Percentiles rank a stretch among this genome's conserved stretches.
These are phyloP conservation scores for Fusarium neocosmosporiellum DNA, from an alignment of 2,329 filamentous ascomycete genomes.

Conservation along the genomic window DNA sequence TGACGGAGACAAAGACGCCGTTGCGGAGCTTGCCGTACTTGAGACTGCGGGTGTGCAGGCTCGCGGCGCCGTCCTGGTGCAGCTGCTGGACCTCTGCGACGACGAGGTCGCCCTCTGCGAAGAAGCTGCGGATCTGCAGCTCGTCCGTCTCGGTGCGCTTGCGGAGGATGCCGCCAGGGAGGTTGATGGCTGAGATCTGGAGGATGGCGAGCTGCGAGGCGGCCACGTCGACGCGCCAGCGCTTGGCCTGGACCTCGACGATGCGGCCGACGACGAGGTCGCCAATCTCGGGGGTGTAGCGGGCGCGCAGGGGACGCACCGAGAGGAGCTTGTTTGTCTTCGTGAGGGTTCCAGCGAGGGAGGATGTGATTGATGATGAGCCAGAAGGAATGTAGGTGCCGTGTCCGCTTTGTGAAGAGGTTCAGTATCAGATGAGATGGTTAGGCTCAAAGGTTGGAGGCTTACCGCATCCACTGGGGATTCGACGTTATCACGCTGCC, in stretches of 20 bases:
- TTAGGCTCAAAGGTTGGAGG: conserved; percentile 4
- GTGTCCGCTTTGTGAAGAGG: conserved; percentile 71
- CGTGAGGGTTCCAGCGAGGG: conserved; percentile 88
- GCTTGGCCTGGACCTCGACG: conserved; percentile 89
- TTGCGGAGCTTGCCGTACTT: conserved; percentile 97
- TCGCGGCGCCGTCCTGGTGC: conserved; percentile 85
- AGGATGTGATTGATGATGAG: conserved; percentile 81
- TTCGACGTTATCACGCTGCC: conserved; percentile 90
- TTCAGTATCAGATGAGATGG: conserved; percentile 26
- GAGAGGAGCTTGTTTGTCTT: conserved; percentile 98
- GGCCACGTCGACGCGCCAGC: conserved; percentile 96
- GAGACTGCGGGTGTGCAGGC: conserved; percentile 87
- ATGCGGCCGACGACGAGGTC: conserved; percentile 95
- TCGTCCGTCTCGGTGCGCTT: conserved; percentile 96
- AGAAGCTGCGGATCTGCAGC: conserved; percentile 96
- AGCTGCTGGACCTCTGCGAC: conserved; percentile 95
- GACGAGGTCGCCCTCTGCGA: conserved; percentile 92
- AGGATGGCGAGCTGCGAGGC: conserved; percentile 87
- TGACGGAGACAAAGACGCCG: conserved; percentile 86
- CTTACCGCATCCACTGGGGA: conserved; percentile 93
- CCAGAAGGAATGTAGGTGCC: conserved; percentile 81
- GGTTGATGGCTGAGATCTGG: conserved; percentile 89
- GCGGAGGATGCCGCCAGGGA: conserved; percentile 91
- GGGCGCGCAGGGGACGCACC: conserved; percentile 87
- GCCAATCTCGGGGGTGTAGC: conserved; percentile 95